phyloP scores from a whole-genome alignment of 2,329 filamentous ascomycete species.

The Cladosporium sphaerospermum region DNA sequence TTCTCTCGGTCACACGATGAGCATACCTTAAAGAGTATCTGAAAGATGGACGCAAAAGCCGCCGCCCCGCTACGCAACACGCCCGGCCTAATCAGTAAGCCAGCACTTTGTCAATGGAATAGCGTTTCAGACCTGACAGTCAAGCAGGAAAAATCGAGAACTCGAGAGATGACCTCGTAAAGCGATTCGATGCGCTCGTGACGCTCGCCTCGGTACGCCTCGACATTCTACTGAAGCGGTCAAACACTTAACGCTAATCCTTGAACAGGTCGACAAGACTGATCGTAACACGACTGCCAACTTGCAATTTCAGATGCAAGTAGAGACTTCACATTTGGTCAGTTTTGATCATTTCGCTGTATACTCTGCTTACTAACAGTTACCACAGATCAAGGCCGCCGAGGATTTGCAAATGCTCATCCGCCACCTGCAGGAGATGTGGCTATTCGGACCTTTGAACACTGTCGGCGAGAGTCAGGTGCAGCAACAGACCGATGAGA shows the following conservation, averaged over 20 bases:
- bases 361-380: neutral
- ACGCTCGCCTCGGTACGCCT: constrained; percentile 44
- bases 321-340: constrained; percentile 54
- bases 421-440: constrained; percentile 58
- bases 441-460: constrained; percentile 60
- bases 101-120: neutral
- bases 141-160: constrained; percentile 34
- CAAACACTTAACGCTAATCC: neutral
- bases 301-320: constrained; percentile 52
- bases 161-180: constrained; percentile 37
- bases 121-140: neutral
- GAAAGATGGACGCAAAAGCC: constrained; percentile 9
- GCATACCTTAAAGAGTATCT: neutral
- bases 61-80: constrained; percentile 31
- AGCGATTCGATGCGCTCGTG: constrained; percentile 52
- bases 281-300: constrained; percentile 52
- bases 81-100: constrained; percentile 34
- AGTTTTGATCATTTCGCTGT: constrained; percentile 15
- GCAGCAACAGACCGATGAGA: constrained; percentile 40
- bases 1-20: neutral
- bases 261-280: constrained; percentile 40
- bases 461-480: constrained; percentile 43
- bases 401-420: constrained; percentile 58
- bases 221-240: neutral
- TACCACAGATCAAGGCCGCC: constrained; percentile 49